A percentile compares a stretch with the other conserved stretches of the same genome.
These are phyloP conservation scores for Arthrobotrys sinensis DNA, from an alignment of 2,329 filamentous ascomycete genomes.

Conservation along the genomic window DNA sequence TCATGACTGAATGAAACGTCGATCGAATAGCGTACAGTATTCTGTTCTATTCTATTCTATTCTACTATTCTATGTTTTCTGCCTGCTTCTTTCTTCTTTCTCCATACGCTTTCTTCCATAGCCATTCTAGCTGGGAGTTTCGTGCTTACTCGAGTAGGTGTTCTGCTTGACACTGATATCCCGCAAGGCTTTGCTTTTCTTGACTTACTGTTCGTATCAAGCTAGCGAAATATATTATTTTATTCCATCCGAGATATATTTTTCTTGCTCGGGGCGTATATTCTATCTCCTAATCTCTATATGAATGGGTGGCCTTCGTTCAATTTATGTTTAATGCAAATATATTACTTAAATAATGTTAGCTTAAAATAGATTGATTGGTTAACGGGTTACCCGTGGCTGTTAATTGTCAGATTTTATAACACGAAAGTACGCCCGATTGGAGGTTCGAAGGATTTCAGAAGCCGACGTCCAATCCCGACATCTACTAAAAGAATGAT, in stretches of 20 bases:
- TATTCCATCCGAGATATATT: neutral
- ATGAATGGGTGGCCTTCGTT: neutral
- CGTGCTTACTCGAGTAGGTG: neutral
- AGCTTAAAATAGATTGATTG: too few relatives aligned
- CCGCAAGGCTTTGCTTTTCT: neutral
- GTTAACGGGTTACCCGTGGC: too few relatives aligned
- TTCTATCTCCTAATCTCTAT: neutral
- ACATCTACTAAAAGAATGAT: neutral
- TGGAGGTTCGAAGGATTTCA: neutral
- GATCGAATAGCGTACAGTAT: constrained; percentile 36
- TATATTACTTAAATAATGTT: neutral
- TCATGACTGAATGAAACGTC: constrained; percentile 27
- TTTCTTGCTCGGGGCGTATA: neutral
- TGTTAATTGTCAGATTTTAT: neutral
- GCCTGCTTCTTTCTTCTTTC: neutral
- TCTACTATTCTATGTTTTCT: neutral
- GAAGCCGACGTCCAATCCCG: neutral
- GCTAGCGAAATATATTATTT: neutral
- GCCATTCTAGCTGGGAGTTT: neutral
- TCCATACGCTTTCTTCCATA: too few relatives aligned
- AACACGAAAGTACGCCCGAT: neutral
- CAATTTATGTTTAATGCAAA: neutral
- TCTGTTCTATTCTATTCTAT: constrained; percentile 4
- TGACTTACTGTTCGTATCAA: neutral
- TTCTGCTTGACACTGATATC: neutral